Base-by-base conservation (phyloP, 208 protist genomes). In the Angomonas desouzai region DNA sequence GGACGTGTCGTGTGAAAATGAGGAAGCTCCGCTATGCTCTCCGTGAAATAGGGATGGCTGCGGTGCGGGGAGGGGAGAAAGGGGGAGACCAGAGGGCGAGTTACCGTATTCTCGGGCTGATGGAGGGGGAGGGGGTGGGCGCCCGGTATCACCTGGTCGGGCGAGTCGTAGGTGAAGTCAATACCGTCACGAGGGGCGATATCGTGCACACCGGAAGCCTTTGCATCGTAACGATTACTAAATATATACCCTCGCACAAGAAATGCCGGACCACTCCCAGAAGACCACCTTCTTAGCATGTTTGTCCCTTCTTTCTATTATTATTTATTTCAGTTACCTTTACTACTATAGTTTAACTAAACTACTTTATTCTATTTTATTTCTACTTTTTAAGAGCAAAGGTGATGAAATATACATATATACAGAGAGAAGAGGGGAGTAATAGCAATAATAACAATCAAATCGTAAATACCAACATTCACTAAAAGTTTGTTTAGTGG, bases 11-110 rank as follows among this genome's bases (percentile, higher is more conserved):
- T 79, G 30, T 48, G 20, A 55, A 94, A 88, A 67, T 96, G 87
- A 7, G 91, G 91, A 30, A 96, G 74, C 72, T 96, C 87, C 6
- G 83, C 76, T 33, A 96, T 48, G 34, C 74, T 66, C n/a, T 80
- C 63, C 10, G 71, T 82, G 74, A 96, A 94, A 70, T 96, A 96
- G n/a, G 91, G 91, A 62, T 96, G 91, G 1, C 76, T 51, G 0
- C 91, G 77, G 59, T 91, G 81, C 7, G 91, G 91, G n/a, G 85
- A 93, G 2, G 91, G 91, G 11, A 94, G 61, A 72, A 87, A 96
- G 13, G 91, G 91, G 33, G 87, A 94, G 2, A 93, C 81, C 18
- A 81, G 66, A 1, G 91, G 87, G 22, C 75, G 81, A 10, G 91
- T 93, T 18, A 91, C 62, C 43, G 68, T 85, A 62, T 94, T 93